Evolutionary conservation across 225 moss, liverwort and hornwort genomes (phyloP).

Genomic region (Polytrichum commune): DNA sequence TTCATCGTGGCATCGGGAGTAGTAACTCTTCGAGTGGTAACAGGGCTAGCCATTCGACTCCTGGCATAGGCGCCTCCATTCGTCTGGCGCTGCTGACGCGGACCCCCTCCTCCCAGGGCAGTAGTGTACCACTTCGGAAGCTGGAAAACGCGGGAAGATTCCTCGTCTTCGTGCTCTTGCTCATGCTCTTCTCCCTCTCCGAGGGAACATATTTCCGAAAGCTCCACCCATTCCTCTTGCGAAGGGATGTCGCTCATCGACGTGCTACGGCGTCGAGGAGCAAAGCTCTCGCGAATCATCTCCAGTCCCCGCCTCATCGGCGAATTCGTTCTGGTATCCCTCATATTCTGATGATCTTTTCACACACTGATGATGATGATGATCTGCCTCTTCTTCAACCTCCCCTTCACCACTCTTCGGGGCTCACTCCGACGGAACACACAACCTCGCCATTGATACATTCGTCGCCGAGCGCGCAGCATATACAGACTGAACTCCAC

Average conservation of each 20-base stretch:
- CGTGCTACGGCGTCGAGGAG: not conserved
- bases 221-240: constrained; percentile 6
- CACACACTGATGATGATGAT: too few species aligned
- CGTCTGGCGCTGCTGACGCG: not conserved
- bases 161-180: too few species aligned
- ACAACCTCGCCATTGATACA: too few species aligned
- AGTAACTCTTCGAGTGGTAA: too few species aligned
- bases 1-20: not conserved
- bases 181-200: not conserved
- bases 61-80: not conserved
- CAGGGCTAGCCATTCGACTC: not conserved
- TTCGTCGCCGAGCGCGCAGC: too few species aligned
- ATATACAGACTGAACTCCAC: too few species aligned
- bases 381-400: not conserved
- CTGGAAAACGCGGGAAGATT: too few species aligned
- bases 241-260: not conserved
- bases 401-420: not conserved
- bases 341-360: not conserved
- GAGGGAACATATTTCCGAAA: constrained; percentile 1
- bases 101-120: not conserved
- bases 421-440: not conserved
- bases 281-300: constrained; percentile 2
- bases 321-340: not conserved
- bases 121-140: not conserved
- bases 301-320: constrained; percentile 7